These are phyloP conservation scores for Neohortaea acidophila DNA, from an alignment of 495 filamentous ascomycete genomes.

Conservation along the genomic window DNA sequence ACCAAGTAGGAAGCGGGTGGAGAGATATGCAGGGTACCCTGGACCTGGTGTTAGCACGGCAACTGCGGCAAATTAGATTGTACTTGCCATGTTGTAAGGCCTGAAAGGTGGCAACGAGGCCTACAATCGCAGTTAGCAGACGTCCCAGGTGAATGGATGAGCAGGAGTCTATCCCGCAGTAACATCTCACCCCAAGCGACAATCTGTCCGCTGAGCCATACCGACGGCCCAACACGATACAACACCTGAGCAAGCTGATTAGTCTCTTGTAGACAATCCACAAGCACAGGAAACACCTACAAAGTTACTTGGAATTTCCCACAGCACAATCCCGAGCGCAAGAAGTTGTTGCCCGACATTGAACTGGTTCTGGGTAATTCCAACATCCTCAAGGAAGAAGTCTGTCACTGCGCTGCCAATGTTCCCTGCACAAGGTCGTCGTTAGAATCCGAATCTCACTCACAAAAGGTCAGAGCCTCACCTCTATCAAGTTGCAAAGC, in stretches of 20 bases:
- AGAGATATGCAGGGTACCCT: constrained; percentile 34
- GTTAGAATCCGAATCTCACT: no score
- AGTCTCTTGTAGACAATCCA: no score
- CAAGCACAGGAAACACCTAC: no score
- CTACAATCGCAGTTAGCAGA: background rate
- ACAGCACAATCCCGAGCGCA: constrained; percentile 40
- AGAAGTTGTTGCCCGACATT: constrained; percentile 43
- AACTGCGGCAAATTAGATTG: background rate
- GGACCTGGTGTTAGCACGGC: background rate
- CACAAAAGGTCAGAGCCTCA: background rate
- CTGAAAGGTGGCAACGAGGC: constrained; percentile 44
- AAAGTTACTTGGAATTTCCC: constrained; percentile 37
- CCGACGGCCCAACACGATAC: constrained; percentile 37
- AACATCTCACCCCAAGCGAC: constrained; percentile 39
- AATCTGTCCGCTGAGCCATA: constrained; percentile 41
- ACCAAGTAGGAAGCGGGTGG: constrained; percentile 40
- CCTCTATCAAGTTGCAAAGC: constrained; percentile 11
- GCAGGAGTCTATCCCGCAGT: no score
- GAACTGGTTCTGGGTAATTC: constrained; percentile 41
- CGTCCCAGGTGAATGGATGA: background rate
- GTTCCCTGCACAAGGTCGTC: background rate
- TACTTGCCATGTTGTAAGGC: constrained; percentile 33
- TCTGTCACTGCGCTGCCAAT: constrained; percentile 12
- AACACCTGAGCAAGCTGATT: no score
- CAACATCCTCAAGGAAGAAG: constrained; percentile 29